Percentiles rank a stretch among this genome's conserved stretches.
phyloP scores from a whole-genome alignment of 139 green algal genomes.

The Yamagishiella unicocca region DNA sequence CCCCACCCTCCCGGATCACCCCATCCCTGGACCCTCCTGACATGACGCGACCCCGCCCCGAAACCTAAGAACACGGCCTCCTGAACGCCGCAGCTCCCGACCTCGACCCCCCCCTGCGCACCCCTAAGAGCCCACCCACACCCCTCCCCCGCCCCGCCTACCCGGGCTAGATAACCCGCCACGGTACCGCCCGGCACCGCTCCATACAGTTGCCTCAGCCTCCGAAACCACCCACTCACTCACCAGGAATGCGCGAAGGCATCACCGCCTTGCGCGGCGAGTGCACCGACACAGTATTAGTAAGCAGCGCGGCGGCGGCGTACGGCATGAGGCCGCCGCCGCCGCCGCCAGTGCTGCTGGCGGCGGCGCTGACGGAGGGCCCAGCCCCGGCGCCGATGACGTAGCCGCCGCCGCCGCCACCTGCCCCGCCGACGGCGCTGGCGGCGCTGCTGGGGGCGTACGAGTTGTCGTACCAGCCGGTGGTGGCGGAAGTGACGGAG shows the following conservation, averaged over 20 bases:
- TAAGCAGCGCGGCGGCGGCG: conserved; percentile 32
- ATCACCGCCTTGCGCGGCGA: conserved; percentile 39
- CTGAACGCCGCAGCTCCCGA: no score
- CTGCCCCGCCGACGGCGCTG: background rate
- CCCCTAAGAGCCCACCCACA: no score
- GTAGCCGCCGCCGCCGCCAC: background rate
- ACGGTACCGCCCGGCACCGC: no score
- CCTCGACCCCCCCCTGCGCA: no score
- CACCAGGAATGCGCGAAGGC: conserved; percentile 27
- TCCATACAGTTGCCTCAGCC: no score
- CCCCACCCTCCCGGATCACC: no score
- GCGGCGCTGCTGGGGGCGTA: background rate
- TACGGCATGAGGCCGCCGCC: background rate
- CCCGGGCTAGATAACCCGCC: no score
- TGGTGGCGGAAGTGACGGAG: background rate
- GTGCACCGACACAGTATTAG: conserved; percentile 32
- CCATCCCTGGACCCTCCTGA: no score
- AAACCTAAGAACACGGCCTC: no score
- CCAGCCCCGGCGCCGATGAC: background rate
- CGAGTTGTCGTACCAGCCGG: conserved; percentile 7
- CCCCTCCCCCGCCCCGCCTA: no score
- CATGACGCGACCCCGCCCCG: no score
- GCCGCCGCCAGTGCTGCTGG: background rate
- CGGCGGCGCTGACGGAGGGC: background rate
- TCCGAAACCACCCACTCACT: no score